Evolutionary conservation across 208 protist species (phyloP).

Genomic region (Herpetomonas tarakana): DNA sequence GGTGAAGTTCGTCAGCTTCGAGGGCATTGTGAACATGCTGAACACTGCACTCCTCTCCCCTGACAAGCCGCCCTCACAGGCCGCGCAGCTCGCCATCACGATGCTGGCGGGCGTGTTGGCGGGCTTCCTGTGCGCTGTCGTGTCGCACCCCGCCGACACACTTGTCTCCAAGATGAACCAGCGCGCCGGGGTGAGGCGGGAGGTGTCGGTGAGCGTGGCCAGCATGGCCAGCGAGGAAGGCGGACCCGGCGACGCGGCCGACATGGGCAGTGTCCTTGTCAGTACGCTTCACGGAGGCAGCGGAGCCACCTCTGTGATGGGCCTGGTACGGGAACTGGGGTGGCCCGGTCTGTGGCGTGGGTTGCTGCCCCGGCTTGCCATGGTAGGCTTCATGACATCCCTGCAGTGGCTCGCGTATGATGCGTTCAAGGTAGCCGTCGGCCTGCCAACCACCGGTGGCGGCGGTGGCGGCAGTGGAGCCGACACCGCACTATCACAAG

Average conservation of each 20-base stretch:
- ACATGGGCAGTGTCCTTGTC: background rate
- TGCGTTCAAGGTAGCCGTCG: conserved; percentile 67
- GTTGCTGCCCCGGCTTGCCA: conserved; percentile 88
- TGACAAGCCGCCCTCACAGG: background rate
- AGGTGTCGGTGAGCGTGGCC: background rate
- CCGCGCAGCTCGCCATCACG: conserved; percentile 29
- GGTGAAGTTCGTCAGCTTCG: conserved; percentile 91
- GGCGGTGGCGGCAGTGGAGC: background rate
- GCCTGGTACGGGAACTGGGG: conserved; percentile 22
- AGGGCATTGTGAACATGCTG: conserved; percentile 39
- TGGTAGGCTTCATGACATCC: conserved; percentile 93
- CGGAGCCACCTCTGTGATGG: conserved; percentile 6
- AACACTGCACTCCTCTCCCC: conserved; percentile 10
- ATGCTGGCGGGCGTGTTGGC: conserved; percentile 85
- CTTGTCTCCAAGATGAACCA: conserved; percentile 91
- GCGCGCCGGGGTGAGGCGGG: conserved; percentile 5
- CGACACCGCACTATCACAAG: background rate
- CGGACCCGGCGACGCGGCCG: background rate
- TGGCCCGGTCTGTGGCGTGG: conserved; percentile 76
- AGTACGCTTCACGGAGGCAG: background rate
- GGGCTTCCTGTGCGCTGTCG: conserved; percentile 86
- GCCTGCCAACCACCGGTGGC: conserved; percentile 48
- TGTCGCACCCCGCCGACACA: conserved; percentile 96
- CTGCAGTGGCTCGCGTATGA: conserved; percentile 96
- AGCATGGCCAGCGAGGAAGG: background rate